Evolutionary conservation across 176 grass and related monocot genomes (phyloP), one percentile per base, ranked within the genome.

Genomic region (Raddia distichophylla): DNA sequence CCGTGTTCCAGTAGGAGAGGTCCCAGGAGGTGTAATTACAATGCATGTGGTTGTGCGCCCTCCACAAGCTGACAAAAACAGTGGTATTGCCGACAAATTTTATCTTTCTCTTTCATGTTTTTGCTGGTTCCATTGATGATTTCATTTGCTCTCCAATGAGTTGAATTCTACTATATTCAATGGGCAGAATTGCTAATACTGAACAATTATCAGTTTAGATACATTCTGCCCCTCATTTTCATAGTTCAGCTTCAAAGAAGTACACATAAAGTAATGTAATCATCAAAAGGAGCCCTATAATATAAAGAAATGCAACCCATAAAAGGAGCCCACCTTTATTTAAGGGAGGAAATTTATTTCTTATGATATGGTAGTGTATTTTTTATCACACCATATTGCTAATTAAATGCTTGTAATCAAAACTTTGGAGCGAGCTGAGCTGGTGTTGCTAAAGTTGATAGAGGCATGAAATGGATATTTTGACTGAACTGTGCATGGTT

Each of bases 1-100:
- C 11, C 81, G 89, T 78, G 89, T 97, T 84, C 89, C 81, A 52
- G 89, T 89, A 74, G 91, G 94, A 73, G 94, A 93, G 77, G 81
- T 97, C 40, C 94, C 94, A 48, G 94, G 94, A 48, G 84, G 86
- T 89, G 91, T 93, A 76, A 97, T 97, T 79, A 97, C 94, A 16
- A 97, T 97, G 94, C 94, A 93, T 93, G 94, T 97, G 20, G 94
- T 97, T 42, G 89, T 97, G 47, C 89, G 91, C 10, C 86, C 91
- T 85, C 94, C 91, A 72, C 91, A 93, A 89, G 57, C 75, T 74
- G 91, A 91, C 81, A 97, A 91, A 82, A 90, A 84, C 76, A 87
- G 85, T 73, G 81, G 86, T 91, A 93, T 82, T 75, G 72, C 61
- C 60, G 65, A 70, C 79, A 87, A 78, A 81, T 78, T 89, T 80